A percentile compares a stretch with the other conserved stretches of the same genome.
Evolutionary conservation across 164 flowering plant species (phyloP).

Genomic region (Aristolochia contorta): DNA sequence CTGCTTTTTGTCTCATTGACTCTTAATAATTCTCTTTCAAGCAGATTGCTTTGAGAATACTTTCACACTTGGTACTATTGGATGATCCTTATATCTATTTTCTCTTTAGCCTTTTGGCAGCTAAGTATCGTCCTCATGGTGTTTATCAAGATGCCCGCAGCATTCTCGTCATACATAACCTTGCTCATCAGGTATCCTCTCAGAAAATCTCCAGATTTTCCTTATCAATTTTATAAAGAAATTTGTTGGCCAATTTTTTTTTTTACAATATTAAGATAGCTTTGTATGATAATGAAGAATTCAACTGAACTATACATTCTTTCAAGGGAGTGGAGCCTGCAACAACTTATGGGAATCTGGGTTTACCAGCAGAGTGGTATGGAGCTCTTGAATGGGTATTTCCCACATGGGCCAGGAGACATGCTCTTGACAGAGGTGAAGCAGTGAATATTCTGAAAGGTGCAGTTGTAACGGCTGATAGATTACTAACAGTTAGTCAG

Average conservation of each 20-base stretch:
- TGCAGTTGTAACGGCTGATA: constrained; percentile 83
- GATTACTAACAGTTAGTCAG: constrained; percentile 92
- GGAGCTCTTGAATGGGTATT: constrained; percentile 89
- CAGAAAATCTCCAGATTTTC: background rate
- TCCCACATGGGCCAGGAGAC: constrained; percentile 94
- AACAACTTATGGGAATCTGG: constrained; percentile 56
- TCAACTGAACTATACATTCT: background rate
- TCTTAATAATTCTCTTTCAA: too few relatives aligned
- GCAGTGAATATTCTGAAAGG: constrained; percentile 94
- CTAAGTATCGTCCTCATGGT: constrained; percentile 82
- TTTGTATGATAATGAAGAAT: background rate
- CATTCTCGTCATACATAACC: constrained; percentile 84
- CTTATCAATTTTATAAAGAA: background rate
- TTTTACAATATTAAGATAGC: background rate
- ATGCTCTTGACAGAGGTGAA: constrained; percentile 98
- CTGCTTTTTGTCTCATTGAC: too few relatives aligned
- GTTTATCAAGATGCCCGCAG: constrained; percentile 83
- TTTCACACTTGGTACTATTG: too few relatives aligned
- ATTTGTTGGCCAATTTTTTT: background rate
- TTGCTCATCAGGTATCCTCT: constrained; percentile 60
- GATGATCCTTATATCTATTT: background rate
- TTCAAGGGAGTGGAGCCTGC: constrained; percentile 93
- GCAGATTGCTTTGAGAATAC: too few relatives aligned
- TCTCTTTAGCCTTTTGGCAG: constrained; percentile 64
- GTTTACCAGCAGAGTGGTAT: constrained; percentile 84